phyloP scores from a whole-genome alignment of 345 rosid species.

The Hypericum perforatum region DNA sequence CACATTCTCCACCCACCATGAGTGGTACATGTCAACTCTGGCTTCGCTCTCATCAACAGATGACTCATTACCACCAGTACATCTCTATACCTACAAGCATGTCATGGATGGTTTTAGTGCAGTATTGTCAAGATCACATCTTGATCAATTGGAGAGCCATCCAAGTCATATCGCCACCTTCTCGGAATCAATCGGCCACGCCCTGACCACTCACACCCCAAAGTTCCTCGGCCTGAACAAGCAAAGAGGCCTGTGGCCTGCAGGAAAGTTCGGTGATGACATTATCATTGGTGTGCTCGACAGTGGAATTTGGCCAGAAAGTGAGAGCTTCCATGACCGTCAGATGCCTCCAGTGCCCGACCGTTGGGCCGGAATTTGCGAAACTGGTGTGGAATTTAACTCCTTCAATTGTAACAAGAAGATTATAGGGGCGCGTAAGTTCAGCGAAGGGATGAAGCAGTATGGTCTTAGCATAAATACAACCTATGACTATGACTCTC shows the following conservation, averaged over 20 bases:
- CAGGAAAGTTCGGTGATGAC: slow-evolving; percentile 29
- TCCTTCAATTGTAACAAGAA: slow-evolving; percentile 34
- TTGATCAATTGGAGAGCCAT: slow-evolving; percentile 19
- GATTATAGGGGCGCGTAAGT: slow-evolving; percentile 36
- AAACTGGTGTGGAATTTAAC: slow-evolving; percentile 31
- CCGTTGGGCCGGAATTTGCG: slow-evolving; percentile 34
- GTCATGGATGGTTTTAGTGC: slow-evolving; percentile 40
- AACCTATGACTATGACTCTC: slow-evolving; percentile 36
- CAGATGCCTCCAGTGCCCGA: slow-evolving; percentile 34
- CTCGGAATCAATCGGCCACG: slow-evolving; percentile 30
- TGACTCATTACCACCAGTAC: slow-evolving; percentile 16
- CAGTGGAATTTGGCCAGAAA: slow-evolving; percentile 42
- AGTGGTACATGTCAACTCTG: slow-evolving; percentile 36
- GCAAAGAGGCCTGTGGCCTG: slow-evolving; percentile 29
- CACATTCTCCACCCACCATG: no score
- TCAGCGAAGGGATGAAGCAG: slow-evolving; percentile 40
- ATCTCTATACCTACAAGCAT: slow-evolving; percentile 38
- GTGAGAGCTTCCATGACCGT: slow-evolving; percentile 31
- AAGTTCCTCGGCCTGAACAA: slow-evolving; percentile 32
- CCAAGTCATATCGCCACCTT: slow-evolving; percentile 34
- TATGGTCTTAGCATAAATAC: slow-evolving; percentile 18
- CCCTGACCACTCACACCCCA: slow-evolving; percentile 30
- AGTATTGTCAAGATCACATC: slow-evolving; percentile 27
- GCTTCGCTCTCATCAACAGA: slow-evolving; percentile 24
- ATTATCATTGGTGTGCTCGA: slow-evolving; percentile 39